A percentile compares a stretch with the other conserved stretches of the same genome.
Conservation (phyloP, 768 basidiomycete genomes). For the Russula olivacea region DNA sequence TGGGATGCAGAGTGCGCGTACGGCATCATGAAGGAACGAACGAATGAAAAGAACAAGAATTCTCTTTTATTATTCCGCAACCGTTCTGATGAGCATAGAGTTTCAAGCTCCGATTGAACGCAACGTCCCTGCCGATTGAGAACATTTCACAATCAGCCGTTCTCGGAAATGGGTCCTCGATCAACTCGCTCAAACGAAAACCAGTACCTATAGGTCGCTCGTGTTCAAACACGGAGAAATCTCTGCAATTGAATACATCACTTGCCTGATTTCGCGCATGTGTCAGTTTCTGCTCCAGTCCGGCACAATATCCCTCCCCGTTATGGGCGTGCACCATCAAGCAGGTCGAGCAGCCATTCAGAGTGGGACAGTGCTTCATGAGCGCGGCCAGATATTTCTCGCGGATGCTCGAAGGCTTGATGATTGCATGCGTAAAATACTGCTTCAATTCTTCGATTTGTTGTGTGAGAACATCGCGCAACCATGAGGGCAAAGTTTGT, state of each 20-base stretch:
- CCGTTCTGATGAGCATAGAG: too few relatives aligned
- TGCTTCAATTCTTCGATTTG: not conserved
- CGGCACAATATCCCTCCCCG: not conserved
- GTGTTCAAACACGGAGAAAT: not conserved
- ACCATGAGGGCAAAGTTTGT: not conserved
- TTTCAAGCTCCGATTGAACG: too few relatives aligned
- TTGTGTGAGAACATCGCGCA: not conserved
- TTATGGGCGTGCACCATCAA: not conserved
- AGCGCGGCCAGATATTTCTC: slow-evolving; percentile 3
- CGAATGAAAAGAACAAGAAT: too few relatives aligned
- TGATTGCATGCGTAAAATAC: not conserved
- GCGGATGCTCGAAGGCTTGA: not conserved
- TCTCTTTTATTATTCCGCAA: too few relatives aligned
- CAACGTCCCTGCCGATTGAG: too few relatives aligned
- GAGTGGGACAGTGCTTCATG: not conserved
- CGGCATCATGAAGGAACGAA: too few relatives aligned
- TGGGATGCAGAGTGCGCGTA: too few relatives aligned
- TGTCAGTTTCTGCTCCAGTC: not conserved
- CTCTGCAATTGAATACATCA: not conserved
- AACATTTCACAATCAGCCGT: not conserved
- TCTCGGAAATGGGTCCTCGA: not conserved
- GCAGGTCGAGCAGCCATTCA: not conserved
- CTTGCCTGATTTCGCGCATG: too few relatives aligned
- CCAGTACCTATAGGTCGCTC: not conserved
- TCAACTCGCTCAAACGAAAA: not conserved